Evolutionary conservation across 2,329 filamentous ascomycete species (phyloP).

Genomic region (Coniella vitis): DNA sequence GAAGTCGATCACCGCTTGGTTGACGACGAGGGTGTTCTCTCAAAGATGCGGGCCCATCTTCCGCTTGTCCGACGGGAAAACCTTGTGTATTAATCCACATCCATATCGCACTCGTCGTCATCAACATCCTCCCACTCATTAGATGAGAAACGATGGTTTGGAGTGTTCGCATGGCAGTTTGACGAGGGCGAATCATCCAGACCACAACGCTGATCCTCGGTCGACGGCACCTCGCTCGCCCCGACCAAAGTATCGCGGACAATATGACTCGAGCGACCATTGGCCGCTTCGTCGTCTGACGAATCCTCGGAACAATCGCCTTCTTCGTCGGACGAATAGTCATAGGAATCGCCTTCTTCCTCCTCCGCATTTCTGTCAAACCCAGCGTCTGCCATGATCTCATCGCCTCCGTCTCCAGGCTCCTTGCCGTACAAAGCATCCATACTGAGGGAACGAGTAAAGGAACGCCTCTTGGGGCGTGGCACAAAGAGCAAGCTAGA

Average conservation of each 20-base stretch:
- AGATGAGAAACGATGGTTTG: conserved; percentile 7
- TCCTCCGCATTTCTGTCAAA: conserved; percentile 1
- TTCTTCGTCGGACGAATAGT: not conserved
- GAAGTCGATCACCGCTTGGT: conserved; percentile 10
- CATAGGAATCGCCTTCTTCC: not conserved
- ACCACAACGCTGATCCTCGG: conserved; percentile 10
- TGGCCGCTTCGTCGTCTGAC: conserved; percentile 2
- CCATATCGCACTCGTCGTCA: not conserved
- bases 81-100: not conserved
- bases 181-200: not conserved
- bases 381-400: not conserved
- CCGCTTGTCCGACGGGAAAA: conserved; percentile 14
- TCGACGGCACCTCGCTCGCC: not conserved
- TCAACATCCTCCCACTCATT: conserved; percentile 14
- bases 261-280: too few relatives aligned
- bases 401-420: not conserved
- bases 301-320: not conserved
- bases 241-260: too few relatives aligned
- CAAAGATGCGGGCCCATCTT: conserved; percentile 1
- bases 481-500: conserved; percentile 9
- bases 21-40: not conserved
- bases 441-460: conserved; percentile 5
- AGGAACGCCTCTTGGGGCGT: conserved; percentile 7
- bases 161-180: not conserved
- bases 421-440: conserved; percentile 4